Conservation (phyloP, 805 yeast species). For the Hagleromyces aurorensis region DNA sequence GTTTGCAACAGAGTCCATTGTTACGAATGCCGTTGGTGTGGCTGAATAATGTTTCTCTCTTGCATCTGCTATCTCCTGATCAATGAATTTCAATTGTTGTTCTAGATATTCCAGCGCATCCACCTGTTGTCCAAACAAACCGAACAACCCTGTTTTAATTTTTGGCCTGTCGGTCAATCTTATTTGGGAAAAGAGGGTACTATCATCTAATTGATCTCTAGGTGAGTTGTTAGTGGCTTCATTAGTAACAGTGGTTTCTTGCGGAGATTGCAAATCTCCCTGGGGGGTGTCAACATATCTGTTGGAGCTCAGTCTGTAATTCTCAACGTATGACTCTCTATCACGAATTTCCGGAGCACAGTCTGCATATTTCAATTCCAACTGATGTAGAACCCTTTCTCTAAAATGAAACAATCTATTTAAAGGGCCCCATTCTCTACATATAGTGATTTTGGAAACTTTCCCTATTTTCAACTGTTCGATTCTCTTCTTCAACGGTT, state of each 20-base stretch:
- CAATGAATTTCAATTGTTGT: conserved; percentile 58
- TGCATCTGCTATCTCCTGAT: conserved; percentile 58
- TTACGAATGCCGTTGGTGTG: conserved; percentile 86
- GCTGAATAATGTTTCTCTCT: conserved; percentile 66
- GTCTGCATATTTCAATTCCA: conserved; percentile 46
- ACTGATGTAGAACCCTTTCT: conserved; percentile 39
- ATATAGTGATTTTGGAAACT: conserved; percentile 68
- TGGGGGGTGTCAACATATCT: conserved; percentile 1
- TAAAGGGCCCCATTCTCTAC: conserved; percentile 78
- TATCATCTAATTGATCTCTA: too few relatives aligned
- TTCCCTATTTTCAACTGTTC: conserved; percentile 74
- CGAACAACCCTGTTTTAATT: conserved; percentile 51
- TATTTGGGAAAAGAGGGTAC: conserved; percentile 21
- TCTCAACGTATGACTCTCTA: conserved; percentile 19
- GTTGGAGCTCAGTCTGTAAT: conserved; percentile 16
- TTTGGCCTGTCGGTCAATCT: conserved; percentile 47
- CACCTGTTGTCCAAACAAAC: conserved; percentile 56
- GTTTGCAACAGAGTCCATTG: conserved; percentile 90
- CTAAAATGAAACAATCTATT: conserved; percentile 60
- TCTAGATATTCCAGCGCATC: conserved; percentile 80
- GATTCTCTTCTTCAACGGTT: conserved; percentile 63
- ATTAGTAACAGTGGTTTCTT: conserved; percentile 4
- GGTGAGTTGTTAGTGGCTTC: conserved; percentile 4
- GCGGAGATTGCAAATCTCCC: too few relatives aligned
- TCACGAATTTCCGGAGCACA: conserved; percentile 25